A percentile compares a stretch with the other conserved stretches of the same genome.
Conservation (phyloP, 768 basidiomycete genomes). For the Panus rudis region DNA sequence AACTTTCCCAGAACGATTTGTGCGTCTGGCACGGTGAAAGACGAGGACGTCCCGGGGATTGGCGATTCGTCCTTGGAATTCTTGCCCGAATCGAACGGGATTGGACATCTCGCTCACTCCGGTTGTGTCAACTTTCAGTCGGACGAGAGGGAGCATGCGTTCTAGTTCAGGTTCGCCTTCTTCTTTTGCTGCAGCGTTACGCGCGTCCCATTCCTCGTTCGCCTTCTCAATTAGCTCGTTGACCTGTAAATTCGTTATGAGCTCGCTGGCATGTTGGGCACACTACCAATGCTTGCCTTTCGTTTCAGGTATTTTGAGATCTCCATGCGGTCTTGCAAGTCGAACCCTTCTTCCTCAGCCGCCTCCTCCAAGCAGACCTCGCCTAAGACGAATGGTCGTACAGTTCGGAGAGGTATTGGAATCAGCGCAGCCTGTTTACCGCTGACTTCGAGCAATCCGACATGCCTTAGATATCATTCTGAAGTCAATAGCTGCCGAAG, state of each 20-base stretch:
- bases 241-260: too few relatives aligned
- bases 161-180: conserved; percentile 57
- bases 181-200: conserved; percentile 52
- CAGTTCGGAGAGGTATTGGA: conserved; percentile 83
- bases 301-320: conserved; percentile 75
- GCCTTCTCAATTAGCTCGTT: conserved; percentile 75
- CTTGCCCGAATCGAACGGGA: conserved; percentile 93
- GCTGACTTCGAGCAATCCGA: conserved; percentile 82
- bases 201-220: conserved; percentile 69
- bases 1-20: conserved; percentile 49
- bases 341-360: conserved; percentile 70
- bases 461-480: conserved; percentile 52
- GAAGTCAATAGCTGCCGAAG: background rate
- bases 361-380: conserved; percentile 69
- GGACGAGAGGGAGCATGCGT: conserved; percentile 79
- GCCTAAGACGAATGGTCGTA: conserved; percentile 90
- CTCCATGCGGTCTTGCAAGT: conserved; percentile 74
- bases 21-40: conserved; percentile 79
- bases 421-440: conserved; percentile 82
- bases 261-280: background rate
- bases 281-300: conserved; percentile 39
- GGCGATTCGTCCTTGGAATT: conserved; percentile 84
- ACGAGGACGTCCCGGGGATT: conserved; percentile 92
- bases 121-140: conserved; percentile 89
- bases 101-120: conserved; percentile 90